Base-by-base conservation (phyloP, 805 yeast genomes). In the Sporopachydermia lactativora region DNA sequence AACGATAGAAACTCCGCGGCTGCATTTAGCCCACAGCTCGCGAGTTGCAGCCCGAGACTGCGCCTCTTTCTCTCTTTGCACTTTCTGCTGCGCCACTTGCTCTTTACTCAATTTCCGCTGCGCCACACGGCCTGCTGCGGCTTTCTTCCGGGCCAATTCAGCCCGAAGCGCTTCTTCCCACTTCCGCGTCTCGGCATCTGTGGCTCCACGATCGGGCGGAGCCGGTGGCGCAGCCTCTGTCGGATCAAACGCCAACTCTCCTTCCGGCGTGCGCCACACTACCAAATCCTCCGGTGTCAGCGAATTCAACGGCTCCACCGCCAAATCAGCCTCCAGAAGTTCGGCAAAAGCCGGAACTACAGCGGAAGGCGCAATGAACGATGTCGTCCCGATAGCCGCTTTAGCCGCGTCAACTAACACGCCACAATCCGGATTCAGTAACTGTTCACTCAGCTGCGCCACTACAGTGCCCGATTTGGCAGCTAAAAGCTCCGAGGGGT, bases 111-210 rank as follows among this genome's bases (percentile, higher is more conserved):
- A 62, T 52, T 81, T 81, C 58, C 70, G 77, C 31, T n/a, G 13
- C 36, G 43, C 40, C 15, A 45, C 38, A 3, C 43, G 45, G 16
- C 39, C 40, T 4, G 43, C 47, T 3, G 47, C 48, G n/a, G 53
- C 49, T 46, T 70, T 67, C 54, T 76, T 76, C 41, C 67, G 66
- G 1, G 80, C 77, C 31, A 86, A 65, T 52, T 85, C 89, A 46
- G 75, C 75, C 50, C 89, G 74, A 19, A 92, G 70, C 40, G 72
- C 71, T 49, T 79, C 86, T 54, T 92, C 98, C 97, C 97, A 89
- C 55, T 83, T 76, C 44, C 72, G 62, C 2, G 88, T 81, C 50
- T 81, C 94, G 50, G 84, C 84, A 51, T 86, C 95, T 53, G 78
- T 86, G 1, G 83, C 63, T 54, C 83, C 83, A 54, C 81, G 83